Evolutionary conservation across 805 yeast species (phyloP).

Genomic region (Yamadazyma scolyti): DNA sequence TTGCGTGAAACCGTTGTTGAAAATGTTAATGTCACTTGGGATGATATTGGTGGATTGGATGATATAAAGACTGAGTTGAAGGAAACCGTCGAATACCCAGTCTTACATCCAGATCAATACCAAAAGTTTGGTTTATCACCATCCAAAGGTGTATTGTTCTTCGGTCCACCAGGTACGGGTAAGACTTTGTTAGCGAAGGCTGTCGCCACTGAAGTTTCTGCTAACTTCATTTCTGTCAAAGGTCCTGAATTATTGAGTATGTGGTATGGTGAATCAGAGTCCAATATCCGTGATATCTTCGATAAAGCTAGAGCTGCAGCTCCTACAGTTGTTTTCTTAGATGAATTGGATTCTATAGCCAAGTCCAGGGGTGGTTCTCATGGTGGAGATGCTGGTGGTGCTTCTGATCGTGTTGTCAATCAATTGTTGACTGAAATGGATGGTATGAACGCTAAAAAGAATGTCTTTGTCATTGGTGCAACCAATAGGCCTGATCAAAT

Average conservation of each 20-base stretch:
- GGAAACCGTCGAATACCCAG: slow-evolving; percentile 99
- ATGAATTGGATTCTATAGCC: slow-evolving; percentile 97
- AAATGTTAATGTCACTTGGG: slow-evolving; percentile 98
- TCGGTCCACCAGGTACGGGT: slow-evolving; percentile 99
- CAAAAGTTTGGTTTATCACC: slow-evolving; percentile 98
- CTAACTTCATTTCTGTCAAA: slow-evolving; percentile 94
- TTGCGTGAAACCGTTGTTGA: slow-evolving; percentile 99
- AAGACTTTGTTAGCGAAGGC: slow-evolving; percentile 97
- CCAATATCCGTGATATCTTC: slow-evolving; percentile 94
- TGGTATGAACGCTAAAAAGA: slow-evolving; percentile 99
- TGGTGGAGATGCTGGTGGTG: slow-evolving; percentile 97
- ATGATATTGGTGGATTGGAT: slow-evolving; percentile 98
- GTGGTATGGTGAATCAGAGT: slow-evolving; percentile 99
- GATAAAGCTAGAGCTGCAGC: slow-evolving; percentile 99
- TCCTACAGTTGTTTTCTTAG: slow-evolving; percentile 97
- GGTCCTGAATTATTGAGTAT: slow-evolving; percentile 96
- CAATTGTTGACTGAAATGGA: slow-evolving; percentile 98
- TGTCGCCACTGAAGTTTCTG: slow-evolving; percentile 98
- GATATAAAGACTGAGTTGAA: slow-evolving; percentile 93
- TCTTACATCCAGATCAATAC: slow-evolving; percentile 97
- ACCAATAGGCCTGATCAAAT: slow-evolving; percentile 99
- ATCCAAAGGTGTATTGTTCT: slow-evolving; percentile 96
- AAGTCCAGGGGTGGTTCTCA: slow-evolving; percentile 89
- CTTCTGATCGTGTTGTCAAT: slow-evolving; percentile 93
- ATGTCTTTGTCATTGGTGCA: slow-evolving; percentile 98